phyloP scores from a whole-genome alignment of 2,329 filamentous ascomycete species.

The Ceratocystis destructans region DNA sequence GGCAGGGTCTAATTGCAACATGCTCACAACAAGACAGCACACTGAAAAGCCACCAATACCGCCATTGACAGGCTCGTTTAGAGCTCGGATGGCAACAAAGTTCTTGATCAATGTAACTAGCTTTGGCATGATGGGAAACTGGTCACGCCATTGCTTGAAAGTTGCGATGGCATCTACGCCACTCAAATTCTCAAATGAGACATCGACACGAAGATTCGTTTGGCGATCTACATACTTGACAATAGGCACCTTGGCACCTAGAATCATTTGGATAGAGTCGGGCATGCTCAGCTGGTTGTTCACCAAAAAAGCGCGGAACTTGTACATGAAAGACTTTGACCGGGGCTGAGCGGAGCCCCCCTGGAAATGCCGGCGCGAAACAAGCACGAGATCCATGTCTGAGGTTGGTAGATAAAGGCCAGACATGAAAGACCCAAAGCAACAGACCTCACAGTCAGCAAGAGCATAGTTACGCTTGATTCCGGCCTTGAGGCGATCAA shows the following conservation, averaged over 20 bases:
- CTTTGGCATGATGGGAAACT: conserved; percentile 73
- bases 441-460: conserved; percentile 47
- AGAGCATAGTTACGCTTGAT: conserved; percentile 43
- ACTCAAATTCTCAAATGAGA: conserved; percentile 86
- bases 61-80: conserved; percentile 84
- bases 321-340: conserved; percentile 44
- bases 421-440: conserved; percentile 91
- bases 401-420: conserved; percentile 58
- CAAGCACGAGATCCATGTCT: conserved; percentile 86
- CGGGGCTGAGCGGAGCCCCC: conserved; percentile 36
- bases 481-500: conserved; percentile 50
- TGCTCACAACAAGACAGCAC: conserved; percentile 82
- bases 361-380: conserved; percentile 44
- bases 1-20: conserved; percentile 67
- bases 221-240: conserved; percentile 74
- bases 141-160: conserved; percentile 62
- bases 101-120: conserved; percentile 86
- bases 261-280: conserved; percentile 52
- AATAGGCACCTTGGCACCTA: conserved; percentile 70
- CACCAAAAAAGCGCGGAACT: conserved; percentile 48
- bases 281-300: conserved; percentile 42
- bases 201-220: conserved; percentile 73
- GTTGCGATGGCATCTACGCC: conserved; percentile 70
- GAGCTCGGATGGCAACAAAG: conserved; percentile 70
- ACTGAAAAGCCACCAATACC: conserved; percentile 89